Percentiles rank a stretch among this genome's conserved stretches.
phyloP scores from a whole-genome alignment of 192 early-diverging fungal genomes.

The Backusella westeae region DNA sequence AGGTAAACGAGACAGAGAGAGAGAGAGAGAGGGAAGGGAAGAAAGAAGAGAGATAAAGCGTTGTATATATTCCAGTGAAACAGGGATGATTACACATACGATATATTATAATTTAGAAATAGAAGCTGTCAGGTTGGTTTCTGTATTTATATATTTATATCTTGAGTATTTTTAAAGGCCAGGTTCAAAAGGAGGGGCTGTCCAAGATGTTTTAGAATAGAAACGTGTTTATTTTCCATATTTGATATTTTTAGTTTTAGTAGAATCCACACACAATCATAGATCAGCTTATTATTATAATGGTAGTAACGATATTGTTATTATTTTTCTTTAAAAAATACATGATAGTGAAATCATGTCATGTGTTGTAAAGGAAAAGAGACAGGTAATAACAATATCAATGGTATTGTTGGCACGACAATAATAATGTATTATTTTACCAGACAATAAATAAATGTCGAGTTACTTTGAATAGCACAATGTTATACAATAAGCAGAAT shows the following conservation, averaged over 20 bases:
- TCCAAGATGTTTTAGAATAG: not conserved
- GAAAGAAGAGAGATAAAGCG: not conserved
- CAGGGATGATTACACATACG: not conserved
- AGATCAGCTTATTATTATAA: slow-evolving; percentile 1
- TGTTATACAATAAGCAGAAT: not conserved
- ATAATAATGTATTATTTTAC: not conserved
- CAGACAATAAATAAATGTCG: not conserved
- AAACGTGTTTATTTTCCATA: slow-evolving; percentile 7
- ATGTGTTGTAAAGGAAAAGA: not conserved
- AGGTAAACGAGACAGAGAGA: not conserved
- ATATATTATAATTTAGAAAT: not conserved
- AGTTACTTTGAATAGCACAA: not conserved
- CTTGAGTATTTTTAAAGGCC: slow-evolving; percentile 2
- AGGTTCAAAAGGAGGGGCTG: slow-evolving; percentile 2
- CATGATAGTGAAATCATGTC: not conserved
- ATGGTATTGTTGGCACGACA: not conserved
- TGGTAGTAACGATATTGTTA: not conserved
- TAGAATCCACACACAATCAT: not conserved
- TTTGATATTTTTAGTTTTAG: slow-evolving; percentile 3
- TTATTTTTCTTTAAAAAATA: not conserved
- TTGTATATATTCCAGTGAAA: not conserved
- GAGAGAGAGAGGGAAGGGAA: not conserved
- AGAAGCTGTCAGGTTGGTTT: slow-evolving; percentile 1
- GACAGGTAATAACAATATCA: not conserved
- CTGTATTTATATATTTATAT: not conserved